Evolutionary conservation across 192 early-diverging fungal genomes (phyloP), one percentile per base, ranked within the genome.

Genomic region (Mortierella claussenii): DNA sequence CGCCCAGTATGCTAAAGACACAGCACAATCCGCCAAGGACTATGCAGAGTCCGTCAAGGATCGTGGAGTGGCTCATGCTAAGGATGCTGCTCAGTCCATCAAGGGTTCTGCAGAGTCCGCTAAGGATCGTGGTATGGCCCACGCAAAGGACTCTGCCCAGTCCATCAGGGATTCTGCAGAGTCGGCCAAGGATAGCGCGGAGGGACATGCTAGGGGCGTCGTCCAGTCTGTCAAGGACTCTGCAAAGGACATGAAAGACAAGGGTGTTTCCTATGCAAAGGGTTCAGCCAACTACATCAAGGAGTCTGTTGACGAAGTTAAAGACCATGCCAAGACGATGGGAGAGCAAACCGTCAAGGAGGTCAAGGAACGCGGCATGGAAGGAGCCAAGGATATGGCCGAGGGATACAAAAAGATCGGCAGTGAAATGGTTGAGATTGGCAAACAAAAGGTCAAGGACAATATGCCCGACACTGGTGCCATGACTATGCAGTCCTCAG

Each of bases 341-440:
- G 53, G 53, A n/a, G 7, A 55, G 32, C 53, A 55, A 27, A 55
- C 53, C 2, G 32, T 34, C 32, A 55, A 55, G 32, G 53, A 55
- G 32, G 53, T 55, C 32, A 55, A 55, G 53, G 45, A 47, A n/a
- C 45, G 45, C n/a, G n/a, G 11, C 5, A 20, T 47, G n/a, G 60
- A 61, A 12, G 30, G 46, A 15, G 60, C 60, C 24, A 50, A 47
- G 11, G 59, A 57, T 7, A 3, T 33, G 15, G 45, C 43, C 9
- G 28, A 49, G 10, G 20, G 15, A 11, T 23, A 18, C 11, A 47
- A 47, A n/a, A 20, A 47, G 11, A 21, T 4, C 0, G 65, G 42
- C 17, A 26, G 43, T 11, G 30, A 56, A n/a, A 47, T 55, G 28
- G 17, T 49, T 9, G 27, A 53, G 4, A 26, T 28, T 15, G 59